Conservation (phyloP, 345 rosid genomes). For the Syzygium aqueum region DNA sequence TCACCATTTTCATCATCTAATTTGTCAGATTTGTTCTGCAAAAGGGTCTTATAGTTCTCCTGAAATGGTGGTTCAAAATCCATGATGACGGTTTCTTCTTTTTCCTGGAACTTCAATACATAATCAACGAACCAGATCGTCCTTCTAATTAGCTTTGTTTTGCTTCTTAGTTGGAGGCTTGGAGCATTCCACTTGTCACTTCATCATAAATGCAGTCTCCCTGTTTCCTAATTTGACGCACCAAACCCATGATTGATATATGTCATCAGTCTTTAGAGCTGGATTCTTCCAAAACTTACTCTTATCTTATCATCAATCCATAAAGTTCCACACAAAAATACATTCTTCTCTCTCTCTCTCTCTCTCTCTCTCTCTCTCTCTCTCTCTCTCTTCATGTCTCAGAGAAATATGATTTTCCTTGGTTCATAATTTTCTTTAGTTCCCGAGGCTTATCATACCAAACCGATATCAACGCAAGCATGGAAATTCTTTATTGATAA, state of each 20-base stretch:
- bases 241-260: neutral
- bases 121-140: neutral
- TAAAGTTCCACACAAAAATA: neutral
- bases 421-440: neutral
- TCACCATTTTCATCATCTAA: neutral
- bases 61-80: conserved; percentile 23
- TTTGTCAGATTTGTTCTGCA: neutral
- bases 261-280: neutral
- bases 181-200: neutral
- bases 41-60: conserved; percentile 14
- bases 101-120: neutral
- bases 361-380: no score
- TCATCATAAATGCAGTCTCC: neutral
- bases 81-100: neutral
- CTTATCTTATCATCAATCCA: neutral
- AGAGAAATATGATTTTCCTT: neutral
- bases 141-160: neutral
- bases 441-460: neutral
- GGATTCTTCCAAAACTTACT: neutral
- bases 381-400: neutral
- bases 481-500: neutral
- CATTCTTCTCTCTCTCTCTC: neutral
- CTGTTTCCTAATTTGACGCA: neutral
- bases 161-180: neutral
- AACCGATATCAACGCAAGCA: neutral